These are phyloP conservation scores for Phytophthora idaei DNA, from an alignment of 352 stramenopile species.

Conservation along the genomic window DNA sequence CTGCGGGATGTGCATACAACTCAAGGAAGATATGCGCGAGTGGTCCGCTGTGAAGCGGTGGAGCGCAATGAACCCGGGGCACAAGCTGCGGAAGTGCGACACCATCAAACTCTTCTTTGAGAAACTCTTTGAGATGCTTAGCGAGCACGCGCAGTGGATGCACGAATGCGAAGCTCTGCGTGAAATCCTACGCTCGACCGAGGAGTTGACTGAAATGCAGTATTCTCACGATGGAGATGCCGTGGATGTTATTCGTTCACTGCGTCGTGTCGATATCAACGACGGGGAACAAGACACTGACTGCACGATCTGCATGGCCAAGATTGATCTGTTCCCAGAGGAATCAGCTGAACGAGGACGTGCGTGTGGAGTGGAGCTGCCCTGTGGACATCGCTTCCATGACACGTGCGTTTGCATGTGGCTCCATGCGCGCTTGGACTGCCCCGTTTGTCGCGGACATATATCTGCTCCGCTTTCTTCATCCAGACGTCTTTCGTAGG, in stretches of 20 bases:
- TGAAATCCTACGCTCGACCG: conserved; percentile 53
- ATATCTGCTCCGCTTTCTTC: conserved; percentile 22
- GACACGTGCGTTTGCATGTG: conserved; percentile 77
- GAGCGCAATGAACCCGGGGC: conserved; percentile 47
- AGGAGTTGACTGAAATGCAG: conserved; percentile 54
- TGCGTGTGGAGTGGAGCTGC: conserved; percentile 33
- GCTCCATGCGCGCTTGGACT: conserved; percentile 68
- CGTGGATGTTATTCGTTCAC: conserved; percentile 46
- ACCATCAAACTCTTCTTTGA: conserved; percentile 54
- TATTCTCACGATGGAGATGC: conserved; percentile 55
- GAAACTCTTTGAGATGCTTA: conserved; percentile 50
- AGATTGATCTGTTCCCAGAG: conserved; percentile 15
- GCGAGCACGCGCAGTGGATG: conserved; percentile 45
- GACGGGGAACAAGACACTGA: conserved; percentile 11
- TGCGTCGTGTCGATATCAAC: conserved; percentile 40
- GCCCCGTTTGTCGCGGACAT: conserved; percentile 57
- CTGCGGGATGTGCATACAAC: conserved; percentile 51
- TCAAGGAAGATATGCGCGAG: conserved; percentile 44
- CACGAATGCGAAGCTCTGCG: conserved; percentile 54
- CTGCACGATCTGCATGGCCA: conserved; percentile 71
- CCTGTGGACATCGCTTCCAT: conserved; percentile 77
- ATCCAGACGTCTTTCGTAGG: conserved; percentile 7
- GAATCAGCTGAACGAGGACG: conserved; percentile 19
- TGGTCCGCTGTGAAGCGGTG: conserved; percentile 50
- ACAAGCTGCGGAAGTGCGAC: conserved; percentile 58